Conservation (phyloP, 768 basidiomycete genomes). For the Lactarius psammicola region DNA sequence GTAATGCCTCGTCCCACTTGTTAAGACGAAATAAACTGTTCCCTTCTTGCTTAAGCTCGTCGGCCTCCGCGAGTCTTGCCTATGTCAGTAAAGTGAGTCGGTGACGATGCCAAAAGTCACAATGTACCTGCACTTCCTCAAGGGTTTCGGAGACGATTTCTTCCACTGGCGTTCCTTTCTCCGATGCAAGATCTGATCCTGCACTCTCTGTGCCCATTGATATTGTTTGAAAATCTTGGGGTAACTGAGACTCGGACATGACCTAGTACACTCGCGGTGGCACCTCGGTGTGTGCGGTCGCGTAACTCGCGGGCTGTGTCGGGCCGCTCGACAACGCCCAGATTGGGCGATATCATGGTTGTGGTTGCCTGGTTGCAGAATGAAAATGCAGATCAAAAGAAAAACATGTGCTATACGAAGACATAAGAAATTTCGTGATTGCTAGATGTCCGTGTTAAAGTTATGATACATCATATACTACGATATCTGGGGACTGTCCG, state of each 20-base stretch:
- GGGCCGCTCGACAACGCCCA: neutral
- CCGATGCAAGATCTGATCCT: neutral
- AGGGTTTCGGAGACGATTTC: neutral
- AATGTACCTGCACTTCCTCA: slow-evolving; percentile 12
- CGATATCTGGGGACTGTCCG: slow-evolving; percentile 1
- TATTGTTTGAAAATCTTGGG: neutral
- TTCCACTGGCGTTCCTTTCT: neutral
- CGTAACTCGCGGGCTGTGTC: neutral
- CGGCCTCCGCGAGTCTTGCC: slow-evolving; percentile 51
- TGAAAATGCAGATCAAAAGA: neutral
- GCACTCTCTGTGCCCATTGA: neutral
- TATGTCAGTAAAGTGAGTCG: slow-evolving; percentile 29
- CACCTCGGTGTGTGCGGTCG: no score
- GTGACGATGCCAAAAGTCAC: neutral
- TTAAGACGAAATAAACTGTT: slow-evolving; percentile 68
- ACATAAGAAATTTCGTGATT: neutral
- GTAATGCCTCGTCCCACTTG: slow-evolving; percentile 69
- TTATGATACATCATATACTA: slow-evolving; percentile 11
- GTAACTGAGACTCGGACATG: neutral
- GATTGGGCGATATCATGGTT: no score
- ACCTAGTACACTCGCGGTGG: neutral
- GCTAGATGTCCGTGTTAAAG: neutral
- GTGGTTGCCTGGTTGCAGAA: neutral
- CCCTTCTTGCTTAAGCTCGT: slow-evolving; percentile 69
- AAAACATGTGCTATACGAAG: neutral